Conservation (phyloP, 2,329 filamentous ascomycete species). For the Mycosphaerella sp. region DNA sequence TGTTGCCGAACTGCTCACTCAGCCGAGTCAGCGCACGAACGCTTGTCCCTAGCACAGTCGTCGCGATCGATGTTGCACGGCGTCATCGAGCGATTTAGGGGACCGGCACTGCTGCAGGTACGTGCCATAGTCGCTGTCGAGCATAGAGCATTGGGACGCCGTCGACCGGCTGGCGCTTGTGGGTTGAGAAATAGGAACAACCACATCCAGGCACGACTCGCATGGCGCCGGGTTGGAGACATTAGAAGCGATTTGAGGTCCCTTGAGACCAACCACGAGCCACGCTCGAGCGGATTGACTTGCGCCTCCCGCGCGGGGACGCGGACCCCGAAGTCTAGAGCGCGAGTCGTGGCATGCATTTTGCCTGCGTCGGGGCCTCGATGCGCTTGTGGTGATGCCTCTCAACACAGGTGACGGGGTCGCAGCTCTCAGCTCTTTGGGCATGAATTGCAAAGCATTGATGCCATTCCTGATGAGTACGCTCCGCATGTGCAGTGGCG, state of each 20-base stretch:
- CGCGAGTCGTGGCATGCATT: constrained; percentile 10
- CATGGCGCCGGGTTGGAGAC: constrained; percentile 3
- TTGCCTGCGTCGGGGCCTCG: not conserved
- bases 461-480: constrained; percentile 1
- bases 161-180: constrained; percentile 14
- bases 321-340: not conserved
- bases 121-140: constrained; percentile 1
- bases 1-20: constrained; percentile 1
- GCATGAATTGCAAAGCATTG: constrained; percentile 3
- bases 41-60: not conserved
- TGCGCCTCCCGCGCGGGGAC: constrained; percentile 17
- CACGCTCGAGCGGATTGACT: not conserved
- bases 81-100: constrained; percentile 5
- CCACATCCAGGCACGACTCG: constrained; percentile 18
- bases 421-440: not conserved
- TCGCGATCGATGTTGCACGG: constrained; percentile 3
- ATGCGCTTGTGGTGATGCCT: not conserved
- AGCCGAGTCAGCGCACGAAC: constrained; percentile 8
- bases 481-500: not conserved
- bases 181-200: constrained; percentile 1
- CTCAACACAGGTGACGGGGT: not conserved
- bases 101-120: constrained; percentile 5
- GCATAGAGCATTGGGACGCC: constrained; percentile 9
- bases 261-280: constrained; percentile 15
- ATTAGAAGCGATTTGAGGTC: constrained; percentile 1